Base-by-base conservation (phyloP, 192 early-diverging fungal species). In the Geosiphon pyriformis region DNA sequence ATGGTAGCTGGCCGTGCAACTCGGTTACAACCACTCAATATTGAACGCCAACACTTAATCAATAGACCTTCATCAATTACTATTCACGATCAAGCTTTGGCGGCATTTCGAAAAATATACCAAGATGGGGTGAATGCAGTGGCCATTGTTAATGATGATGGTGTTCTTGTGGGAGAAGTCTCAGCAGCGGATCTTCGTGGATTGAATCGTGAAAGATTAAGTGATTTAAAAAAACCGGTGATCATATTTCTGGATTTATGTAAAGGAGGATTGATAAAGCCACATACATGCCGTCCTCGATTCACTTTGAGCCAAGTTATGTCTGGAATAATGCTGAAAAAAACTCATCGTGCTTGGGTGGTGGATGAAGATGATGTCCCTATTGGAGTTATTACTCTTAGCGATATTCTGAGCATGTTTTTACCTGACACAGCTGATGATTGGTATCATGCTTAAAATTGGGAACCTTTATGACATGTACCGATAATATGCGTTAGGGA, bases 181-280 rank as follows among this genome's bases (percentile, higher is more conserved):
- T 87, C 84, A 11, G 86, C 88, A 2, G 80, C 80, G 11, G 91
- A 93, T 76, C 69, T 93, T 32, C 71, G 89, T n/a, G 89, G 89
- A 15, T 64, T 93, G 20, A 89, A 84, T 53, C 64, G 75, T 23
- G 73, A 75, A 20, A 73, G 83, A 26, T 71, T 89, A 32, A 72
- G 76, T 29, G 70, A 77, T n/a, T 73, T 93, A 52, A 70, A 75
- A 11, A 75, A 79, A 59, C 86, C 86, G 1, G 84, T 91, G 0
- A 74, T 88, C 26, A 82, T 78, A 48, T 93, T 83, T 64, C 53
- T 93, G 25, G 76, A 80, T 37, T 57, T 68, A 0, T 70, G 86
- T 55, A 81, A 82, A 53, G 82, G 83, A 4, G 83, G 77, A 63
- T 74, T 87, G 33, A 69, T 84, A 34, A 46, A 31, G 18, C 82